Evolutionary conservation across 305 asterid species (phyloP), one percentile per base, ranked within the genome.

Genomic region (Euphrasia arctica): DNA sequence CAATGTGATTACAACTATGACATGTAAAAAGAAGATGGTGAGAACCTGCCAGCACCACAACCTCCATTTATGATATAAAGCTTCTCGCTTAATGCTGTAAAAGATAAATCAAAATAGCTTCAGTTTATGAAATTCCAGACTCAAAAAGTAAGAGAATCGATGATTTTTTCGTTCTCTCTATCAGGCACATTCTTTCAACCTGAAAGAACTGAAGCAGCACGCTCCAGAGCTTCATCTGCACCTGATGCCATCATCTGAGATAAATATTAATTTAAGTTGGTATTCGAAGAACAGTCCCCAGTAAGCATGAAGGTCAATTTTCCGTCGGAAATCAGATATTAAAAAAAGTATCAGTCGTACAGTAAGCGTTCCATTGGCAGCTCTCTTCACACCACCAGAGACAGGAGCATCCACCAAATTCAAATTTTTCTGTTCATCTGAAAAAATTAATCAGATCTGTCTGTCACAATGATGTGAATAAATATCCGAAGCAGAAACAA

Each of bases 361-460:
- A 71, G 97, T 89, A 73, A 89, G 96, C 58, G 96, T 85, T 77
- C 98, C 98, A 65, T 81, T 67, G 54, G 95, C 76, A 66, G 98
- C 97, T 66, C 91, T 79, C 81, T 83, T 90, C 72, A 92, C 97
- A 56, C 98, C 98, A 78, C 98, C 97, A 58, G 98, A 92, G 74
- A 92, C 98, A 45, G 98, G 98, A 84, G 98, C 94, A 83, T 92
- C 98, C 71, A 90, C 89, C 82, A 92, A 81, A 77, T 86, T 87
- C 80, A 92, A 72, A 67, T 86, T 79, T 79, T 78, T 92, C 51
- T 78, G 74, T 71, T 89, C 96, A 77, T 72, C 98, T 92, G 82
- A 31, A 63, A 67, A 70, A 72, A 56, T 0, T 9, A 9, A 28
- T 0, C 11, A 56, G 22, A 18, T 18, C 22, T 18, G 22, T 18